A percentile compares a stretch with the other conserved stretches of the same genome.
Evolutionary conservation across 768 basidiomycete genomes (phyloP).

Genomic region (Mycena haematopus): DNA sequence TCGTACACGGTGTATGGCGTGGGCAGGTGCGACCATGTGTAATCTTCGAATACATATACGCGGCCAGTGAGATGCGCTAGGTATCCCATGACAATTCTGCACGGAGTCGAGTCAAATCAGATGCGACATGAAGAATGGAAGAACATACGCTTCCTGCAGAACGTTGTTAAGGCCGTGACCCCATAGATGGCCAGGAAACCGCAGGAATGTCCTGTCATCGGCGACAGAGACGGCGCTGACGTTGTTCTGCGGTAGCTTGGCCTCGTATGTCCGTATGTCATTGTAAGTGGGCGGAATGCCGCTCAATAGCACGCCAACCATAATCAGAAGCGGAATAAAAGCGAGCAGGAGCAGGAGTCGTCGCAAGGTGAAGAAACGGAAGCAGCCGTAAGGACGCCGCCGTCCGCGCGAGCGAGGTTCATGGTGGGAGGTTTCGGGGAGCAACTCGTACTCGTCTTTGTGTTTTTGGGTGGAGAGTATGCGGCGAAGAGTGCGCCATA

Average conservation of each 20-base stretch:
- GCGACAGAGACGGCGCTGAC: constrained; percentile 28
- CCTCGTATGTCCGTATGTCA: constrained; percentile 44
- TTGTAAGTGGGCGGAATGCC: constrained; percentile 48
- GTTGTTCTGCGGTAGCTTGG: constrained; percentile 47
- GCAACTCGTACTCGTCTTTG: constrained; percentile 26
- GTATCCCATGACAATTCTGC: constrained; percentile 57
- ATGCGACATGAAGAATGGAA: constrained; percentile 4
- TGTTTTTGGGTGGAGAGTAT: constrained; percentile 6
- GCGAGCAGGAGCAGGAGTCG: constrained; percentile 36
- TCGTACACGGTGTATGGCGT: constrained; percentile 62
- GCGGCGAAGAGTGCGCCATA: constrained; percentile 21
- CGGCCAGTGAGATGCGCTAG: constrained; percentile 56
- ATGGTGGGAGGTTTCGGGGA: constrained; percentile 26
- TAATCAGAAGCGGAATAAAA: constrained; percentile 32
- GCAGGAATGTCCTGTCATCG: constrained; percentile 43
- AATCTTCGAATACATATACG: constrained; percentile 69
- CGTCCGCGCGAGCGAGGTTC: constrained; percentile 20
- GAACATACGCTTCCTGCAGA: constrained; percentile 63
- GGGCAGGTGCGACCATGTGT: constrained; percentile 62
- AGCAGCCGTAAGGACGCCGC: constrained; percentile 18
- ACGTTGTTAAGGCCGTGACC: constrained; percentile 69
- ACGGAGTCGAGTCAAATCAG: background rate
- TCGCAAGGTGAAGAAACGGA: constrained; percentile 36
- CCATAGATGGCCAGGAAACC: constrained; percentile 63
- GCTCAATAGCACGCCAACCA: constrained; percentile 39